Percentiles rank a stretch among this genome's conserved stretches.
phyloP scores from a whole-genome alignment of 805 yeast genomes.

The Cyberlindnera maclurae region DNA sequence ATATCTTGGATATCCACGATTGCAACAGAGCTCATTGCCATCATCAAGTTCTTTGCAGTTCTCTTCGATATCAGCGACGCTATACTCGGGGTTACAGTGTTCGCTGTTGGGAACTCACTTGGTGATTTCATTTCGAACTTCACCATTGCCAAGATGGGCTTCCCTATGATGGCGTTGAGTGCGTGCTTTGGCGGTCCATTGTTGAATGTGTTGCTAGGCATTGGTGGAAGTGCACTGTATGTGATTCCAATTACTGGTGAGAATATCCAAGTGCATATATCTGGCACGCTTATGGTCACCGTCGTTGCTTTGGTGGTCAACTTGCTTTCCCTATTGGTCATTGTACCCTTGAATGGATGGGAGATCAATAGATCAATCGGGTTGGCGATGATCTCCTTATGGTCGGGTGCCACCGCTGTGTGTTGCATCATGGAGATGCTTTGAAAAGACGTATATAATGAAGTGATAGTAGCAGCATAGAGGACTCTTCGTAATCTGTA shows the following conservation, averaged over 20 bases:
- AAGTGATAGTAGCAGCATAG: not conserved
- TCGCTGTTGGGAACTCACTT: conserved; percentile 88
- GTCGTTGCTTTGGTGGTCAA: conserved; percentile 34
- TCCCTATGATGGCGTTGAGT: conserved; percentile 85
- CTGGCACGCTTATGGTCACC: conserved; percentile 31
- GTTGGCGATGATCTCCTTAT: conserved; percentile 19
- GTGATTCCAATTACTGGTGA: conserved; percentile 24
- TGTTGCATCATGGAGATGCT: conserved; percentile 18
- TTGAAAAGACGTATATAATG: not conserved
- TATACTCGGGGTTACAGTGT: conserved; percentile 78
- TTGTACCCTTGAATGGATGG: conserved; percentile 43
- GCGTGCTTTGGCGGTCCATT: conserved; percentile 96
- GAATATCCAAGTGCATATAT: conserved; percentile 31
- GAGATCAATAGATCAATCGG: conserved; percentile 37
- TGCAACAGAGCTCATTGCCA: conserved; percentile 45
- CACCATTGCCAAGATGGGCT: conserved; percentile 78
- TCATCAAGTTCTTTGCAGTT: conserved; percentile 55
- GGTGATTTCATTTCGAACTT: conserved; percentile 86
- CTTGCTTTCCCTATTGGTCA: conserved; percentile 30
- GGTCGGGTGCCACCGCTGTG: conserved; percentile 18
- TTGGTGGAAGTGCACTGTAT: conserved; percentile 66
- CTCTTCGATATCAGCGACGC: conserved; percentile 65
- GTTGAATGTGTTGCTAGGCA: conserved; percentile 66
- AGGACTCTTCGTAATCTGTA: no score
- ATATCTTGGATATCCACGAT: conserved; percentile 61